These are phyloP conservation scores for Thermothielavioides terrestris DNA, from an alignment of 495 filamentous ascomycete genomes.

Conservation along the genomic window DNA sequence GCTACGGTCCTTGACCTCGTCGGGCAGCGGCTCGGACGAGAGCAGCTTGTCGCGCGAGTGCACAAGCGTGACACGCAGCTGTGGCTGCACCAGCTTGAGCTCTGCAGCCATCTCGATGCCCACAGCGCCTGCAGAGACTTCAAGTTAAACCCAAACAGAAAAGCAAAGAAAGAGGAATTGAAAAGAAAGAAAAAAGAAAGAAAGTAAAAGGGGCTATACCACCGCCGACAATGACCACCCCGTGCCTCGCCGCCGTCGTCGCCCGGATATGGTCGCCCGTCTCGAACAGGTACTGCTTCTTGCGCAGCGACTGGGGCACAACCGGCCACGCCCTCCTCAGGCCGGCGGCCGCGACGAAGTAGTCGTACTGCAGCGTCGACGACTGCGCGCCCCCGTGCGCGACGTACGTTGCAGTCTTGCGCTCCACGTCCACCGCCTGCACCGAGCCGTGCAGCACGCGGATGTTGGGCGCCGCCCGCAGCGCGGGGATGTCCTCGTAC, in stretches of 20 bases:
- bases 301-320: slow-evolving; percentile 47
- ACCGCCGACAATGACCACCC: slow-evolving; percentile 53
- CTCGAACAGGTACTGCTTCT: slow-evolving; percentile 51
- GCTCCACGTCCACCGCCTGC: slow-evolving; percentile 40
- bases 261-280: slow-evolving; percentile 37
- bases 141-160: background rate
- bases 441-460: slow-evolving; percentile 50
- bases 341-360: slow-evolving; percentile 53
- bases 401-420: slow-evolving; percentile 43
- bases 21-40: slow-evolving; percentile 57
- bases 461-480: slow-evolving; percentile 46
- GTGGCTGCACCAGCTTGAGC: slow-evolving; percentile 50
- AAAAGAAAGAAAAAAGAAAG: too few species aligned
- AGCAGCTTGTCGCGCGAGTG: slow-evolving; percentile 56
- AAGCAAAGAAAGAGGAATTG: background rate
- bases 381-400: slow-evolving; percentile 13
- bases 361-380: slow-evolving; percentile 50
- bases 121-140: slow-evolving; percentile 46
- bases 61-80: slow-evolving; percentile 52
- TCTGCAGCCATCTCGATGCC: slow-evolving; percentile 67
- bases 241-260: slow-evolving; percentile 32
- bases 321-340: slow-evolving; percentile 54
- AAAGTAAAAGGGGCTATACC: slow-evolving; percentile 26
- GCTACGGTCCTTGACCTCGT: slow-evolving; percentile 51
- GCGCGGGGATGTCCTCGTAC: slow-evolving; percentile 50